Base-by-base conservation (phyloP, 1,139 yeast species). In the Candida neerlandica region DNA sequence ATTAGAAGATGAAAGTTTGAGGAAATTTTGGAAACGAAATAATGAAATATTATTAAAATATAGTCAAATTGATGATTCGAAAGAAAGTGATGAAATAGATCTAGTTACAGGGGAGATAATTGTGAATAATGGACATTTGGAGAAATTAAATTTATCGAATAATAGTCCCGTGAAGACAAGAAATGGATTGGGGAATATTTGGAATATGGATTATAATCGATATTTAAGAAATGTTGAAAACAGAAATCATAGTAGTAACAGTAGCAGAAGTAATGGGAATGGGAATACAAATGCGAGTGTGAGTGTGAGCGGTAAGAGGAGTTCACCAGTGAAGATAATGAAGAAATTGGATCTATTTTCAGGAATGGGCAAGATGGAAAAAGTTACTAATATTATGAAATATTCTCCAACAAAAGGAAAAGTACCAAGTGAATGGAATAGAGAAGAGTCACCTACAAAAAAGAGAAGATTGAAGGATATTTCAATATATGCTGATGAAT, bases 21-120 rank as follows among this genome's bases (percentile, higher is more conserved):
- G 51, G 15, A 62, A 66, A 54, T 65, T 82, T 65, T 49, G 70
- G 57, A 51, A 63, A 52, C 67, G 74, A 52, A 86, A 91, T 90
- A 71, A 75, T 21, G 69, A 70, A 10, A 84, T 86, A 38, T 72
- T 86, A 10, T 64, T 72, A 4, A 80, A 77, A 59, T 85, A 85
- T 59, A 78, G 84, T 27, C 58, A 64, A 2, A 65, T 79, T n/a
- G 77, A 75, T 45, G 82, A 77, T 54, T 71, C 71, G 2, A 19
- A 5, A 15, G 84, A 82, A 53, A 86, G 89, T 45, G 92, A 86
- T 61, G 77, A 84, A 29, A 70, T 86, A n/a, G 89, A 86, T 59
- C 60, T 86, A 27, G 60, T 62, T 4, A 81, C 89, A 0, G 90
- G 91, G 1, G 71, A 75, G 46, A 77, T 86, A 5, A 62, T 82